Percentiles rank a stretch among this genome's conserved stretches.
Evolutionary conservation across 1,139 yeast genomes (phyloP).

Genomic region (Arxiozyma bovina): DNA sequence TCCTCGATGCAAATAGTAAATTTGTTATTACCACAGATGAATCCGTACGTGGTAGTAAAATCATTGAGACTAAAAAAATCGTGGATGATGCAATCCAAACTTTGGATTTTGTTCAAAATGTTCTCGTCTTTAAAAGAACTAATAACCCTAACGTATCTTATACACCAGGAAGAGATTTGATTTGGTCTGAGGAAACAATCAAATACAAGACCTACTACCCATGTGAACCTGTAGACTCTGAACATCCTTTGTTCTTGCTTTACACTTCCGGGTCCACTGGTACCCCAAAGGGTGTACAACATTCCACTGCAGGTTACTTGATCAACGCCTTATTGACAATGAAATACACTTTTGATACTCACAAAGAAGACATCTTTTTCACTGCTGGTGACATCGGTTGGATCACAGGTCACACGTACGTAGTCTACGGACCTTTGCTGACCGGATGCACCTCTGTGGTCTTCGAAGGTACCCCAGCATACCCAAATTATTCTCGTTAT

Average conservation of each 20-base stretch:
- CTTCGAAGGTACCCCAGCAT: conserved; percentile 82
- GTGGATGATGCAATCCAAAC: conserved; percentile 71
- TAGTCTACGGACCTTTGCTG: conserved; percentile 70
- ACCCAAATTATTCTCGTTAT: conserved; percentile 69
- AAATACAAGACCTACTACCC: conserved; percentile 75
- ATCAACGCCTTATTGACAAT: conserved; percentile 63
- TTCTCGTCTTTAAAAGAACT: conserved; percentile 65
- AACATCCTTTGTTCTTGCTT: conserved; percentile 86
- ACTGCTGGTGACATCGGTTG: conserved; percentile 88
- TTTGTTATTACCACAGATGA: conserved; percentile 75
- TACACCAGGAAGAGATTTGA: conserved; percentile 53
- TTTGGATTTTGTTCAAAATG: conserved; percentile 53
- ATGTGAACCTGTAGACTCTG: conserved; percentile 79
- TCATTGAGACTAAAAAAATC: conserved; percentile 72
- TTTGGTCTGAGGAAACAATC: conserved; percentile 72
- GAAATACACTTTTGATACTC: conserved; percentile 69
- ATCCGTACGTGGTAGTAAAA: conserved; percentile 74
- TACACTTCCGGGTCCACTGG: conserved; percentile 98
- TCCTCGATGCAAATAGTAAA: conserved; percentile 65
- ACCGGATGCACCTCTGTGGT: conserved; percentile 76
- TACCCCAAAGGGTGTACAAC: conserved; percentile 94
- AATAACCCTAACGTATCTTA: conserved; percentile 61
- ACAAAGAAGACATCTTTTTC: conserved; percentile 60
- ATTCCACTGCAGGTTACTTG: conserved; percentile 71
- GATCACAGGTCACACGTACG: conserved; percentile 84